Base-by-base conservation (phyloP, 2,329 filamentous ascomycete genomes). In the Huntiella bhutanensis region DNA sequence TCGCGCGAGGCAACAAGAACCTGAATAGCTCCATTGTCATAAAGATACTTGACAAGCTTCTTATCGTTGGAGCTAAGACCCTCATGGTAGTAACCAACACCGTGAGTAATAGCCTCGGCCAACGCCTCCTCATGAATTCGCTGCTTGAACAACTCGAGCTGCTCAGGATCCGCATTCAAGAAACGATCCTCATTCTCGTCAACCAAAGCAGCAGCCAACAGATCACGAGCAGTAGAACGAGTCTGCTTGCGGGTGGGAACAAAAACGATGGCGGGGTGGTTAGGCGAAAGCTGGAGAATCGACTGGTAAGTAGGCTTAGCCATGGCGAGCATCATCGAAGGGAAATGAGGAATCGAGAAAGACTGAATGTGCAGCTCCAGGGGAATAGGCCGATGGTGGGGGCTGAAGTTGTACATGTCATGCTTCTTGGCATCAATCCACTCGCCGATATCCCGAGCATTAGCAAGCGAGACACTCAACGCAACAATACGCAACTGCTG, bases 341-440 rank as follows among this genome's bases (percentile, higher is more conserved):
- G 92, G 65, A 94, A 95, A 59, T 98, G 92, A 41, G 92, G 86
- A 50, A 94, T 93, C 22, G 80, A 83, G 64, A 91, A 98, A 1
- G 87, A 88, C 62, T 98, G 91, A 41, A 98, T 81, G 59, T 95
- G 86, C 48, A 98, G 73, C 60, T 96, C 88, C 32, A 98, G 67
- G 16, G 88, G 87, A 13, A 95, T 77, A 1, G 86, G 82, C 48
- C 92, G 80, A 51, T 88, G 79, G 56, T 88, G 81, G 2, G 91
- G 91, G 55, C 85, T 94, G 66, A 98, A 98, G 65, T 98, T 98
- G 70, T 88, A 98, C 52, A 94, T 94, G 42, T 91, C 93, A 59
- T 98, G 91, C 67, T 95, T 96, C 61, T 79, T 93, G 5, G 88
- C 91, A 53, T 92, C 91, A 54, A 98, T 86, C 91, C 91, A 98